Evolutionary conservation across 2,329 filamentous ascomycete genomes (phyloP).

Genomic region (Boeremia exigua): DNA sequence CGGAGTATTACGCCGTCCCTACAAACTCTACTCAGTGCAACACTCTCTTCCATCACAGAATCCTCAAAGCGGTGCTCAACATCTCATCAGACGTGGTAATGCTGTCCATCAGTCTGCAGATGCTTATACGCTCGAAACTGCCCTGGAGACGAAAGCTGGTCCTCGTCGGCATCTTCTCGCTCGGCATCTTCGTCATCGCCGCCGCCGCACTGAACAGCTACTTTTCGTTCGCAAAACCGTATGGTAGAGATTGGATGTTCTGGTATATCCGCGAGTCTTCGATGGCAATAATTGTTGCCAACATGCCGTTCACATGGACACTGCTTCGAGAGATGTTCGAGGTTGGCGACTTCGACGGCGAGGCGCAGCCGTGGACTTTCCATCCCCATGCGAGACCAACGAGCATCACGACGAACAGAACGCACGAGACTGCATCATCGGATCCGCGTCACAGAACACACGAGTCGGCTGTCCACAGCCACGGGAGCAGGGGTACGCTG

Average conservation of each 20-base stretch:
- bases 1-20: slow-evolving; percentile 61
- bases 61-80: slow-evolving; percentile 51
- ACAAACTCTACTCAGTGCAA: slow-evolving; percentile 44
- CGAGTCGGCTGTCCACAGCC: slow-evolving; percentile 10
- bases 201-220: slow-evolving; percentile 59
- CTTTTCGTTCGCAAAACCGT: slow-evolving; percentile 41
- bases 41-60: slow-evolving; percentile 45
- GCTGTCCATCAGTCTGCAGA: slow-evolving; percentile 53
- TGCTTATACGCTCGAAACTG: slow-evolving; percentile 53
- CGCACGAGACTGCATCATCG: slow-evolving; percentile 16
- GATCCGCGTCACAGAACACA: slow-evolving; percentile 14
- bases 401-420: slow-evolving; percentile 27
- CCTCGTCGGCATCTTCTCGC: slow-evolving; percentile 62
- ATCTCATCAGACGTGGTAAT: slow-evolving; percentile 56
- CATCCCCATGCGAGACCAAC: slow-evolving; percentile 36
- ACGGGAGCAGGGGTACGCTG: slow-evolving; percentile 16
- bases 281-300: slow-evolving; percentile 54
- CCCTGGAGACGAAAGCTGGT: slow-evolving; percentile 59
- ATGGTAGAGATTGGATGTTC: slow-evolving; percentile 35
- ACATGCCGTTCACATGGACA: slow-evolving; percentile 60
- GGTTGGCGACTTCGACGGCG: slow-evolving; percentile 40
- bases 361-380: slow-evolving; percentile 35
- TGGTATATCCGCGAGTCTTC: slow-evolving; percentile 44
- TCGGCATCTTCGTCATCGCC: slow-evolving; percentile 59
- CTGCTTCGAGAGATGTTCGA: slow-evolving; percentile 58